Percentiles rank a stretch among this genome's conserved stretches.
Conservation (phyloP, 805 yeast genomes). For the Wilhelminamyces savonicus region DNA sequence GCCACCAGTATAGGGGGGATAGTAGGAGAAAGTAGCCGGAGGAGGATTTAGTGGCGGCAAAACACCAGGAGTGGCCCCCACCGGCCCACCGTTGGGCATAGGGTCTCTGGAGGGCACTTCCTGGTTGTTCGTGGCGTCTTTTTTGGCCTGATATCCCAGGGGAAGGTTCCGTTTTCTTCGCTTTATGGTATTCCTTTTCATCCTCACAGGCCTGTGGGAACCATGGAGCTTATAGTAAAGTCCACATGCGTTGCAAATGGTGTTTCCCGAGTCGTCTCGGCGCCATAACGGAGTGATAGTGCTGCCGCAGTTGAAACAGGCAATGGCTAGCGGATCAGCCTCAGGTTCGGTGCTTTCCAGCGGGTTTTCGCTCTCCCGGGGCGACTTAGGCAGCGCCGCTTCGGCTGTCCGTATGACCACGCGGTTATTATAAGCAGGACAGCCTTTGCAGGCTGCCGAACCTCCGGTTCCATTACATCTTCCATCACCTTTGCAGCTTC, state of each 20-base stretch:
- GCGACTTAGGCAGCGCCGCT: neutral
- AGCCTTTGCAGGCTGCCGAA: conserved; percentile 68
- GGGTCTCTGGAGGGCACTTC: neutral
- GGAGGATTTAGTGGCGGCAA: conserved; percentile 2
- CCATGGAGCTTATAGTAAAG: conserved; percentile 73
- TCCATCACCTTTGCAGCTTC: conserved; percentile 71
- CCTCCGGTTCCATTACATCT: conserved; percentile 89
- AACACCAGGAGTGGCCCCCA: neutral
- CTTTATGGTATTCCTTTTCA: conserved; percentile 69
- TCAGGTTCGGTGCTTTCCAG: conserved; percentile 1
- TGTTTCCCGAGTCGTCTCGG: conserved; percentile 73
- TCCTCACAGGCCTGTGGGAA: conserved; percentile 64
- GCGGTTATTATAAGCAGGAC: conserved; percentile 79
- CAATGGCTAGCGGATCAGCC: conserved; percentile 42
- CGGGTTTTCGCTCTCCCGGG: conserved; percentile 1
- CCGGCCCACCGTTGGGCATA: neutral
- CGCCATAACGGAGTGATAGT: conserved; percentile 87
- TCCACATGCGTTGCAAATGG: conserved; percentile 87
- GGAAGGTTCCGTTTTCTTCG: conserved; percentile 52
- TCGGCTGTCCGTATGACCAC: conserved; percentile 28
- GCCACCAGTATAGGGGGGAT: conserved; percentile 29
- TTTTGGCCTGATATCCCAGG: neutral
- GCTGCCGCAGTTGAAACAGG: conserved; percentile 79
- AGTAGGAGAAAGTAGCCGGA: conserved; percentile 8
- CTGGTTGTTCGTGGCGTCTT: neutral